Conservation (phyloP, 306 rosid genomes). For the Acmispon strigosus region DNA sequence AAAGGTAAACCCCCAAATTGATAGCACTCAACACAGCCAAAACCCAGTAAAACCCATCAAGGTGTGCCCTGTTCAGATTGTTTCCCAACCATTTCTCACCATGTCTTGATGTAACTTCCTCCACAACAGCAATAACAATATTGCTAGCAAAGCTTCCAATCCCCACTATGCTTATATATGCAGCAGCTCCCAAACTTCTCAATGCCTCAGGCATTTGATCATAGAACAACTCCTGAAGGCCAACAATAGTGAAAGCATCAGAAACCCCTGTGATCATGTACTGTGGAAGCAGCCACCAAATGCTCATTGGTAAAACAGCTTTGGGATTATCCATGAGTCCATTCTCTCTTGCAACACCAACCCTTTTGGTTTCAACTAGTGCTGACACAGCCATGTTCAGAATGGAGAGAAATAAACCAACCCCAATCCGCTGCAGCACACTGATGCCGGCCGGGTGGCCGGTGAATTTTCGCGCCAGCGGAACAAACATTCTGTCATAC, state of each 20-base stretch:
- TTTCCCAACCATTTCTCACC: constrained; percentile 52
- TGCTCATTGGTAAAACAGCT: constrained; percentile 44
- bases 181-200: constrained; percentile 79
- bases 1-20: constrained; percentile 37
- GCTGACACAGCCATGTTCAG: constrained; percentile 56
- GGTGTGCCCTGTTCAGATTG: constrained; percentile 61
- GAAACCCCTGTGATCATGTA: constrained; percentile 42
- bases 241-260: constrained; percentile 48
- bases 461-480: constrained; percentile 30
- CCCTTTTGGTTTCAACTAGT: constrained; percentile 47
- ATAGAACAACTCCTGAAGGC: constrained; percentile 61
- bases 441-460: constrained; percentile 53
- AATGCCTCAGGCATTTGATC: constrained; percentile 56
- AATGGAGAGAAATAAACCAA: constrained; percentile 54
- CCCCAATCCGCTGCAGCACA: constrained; percentile 59
- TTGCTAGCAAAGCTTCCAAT: constrained; percentile 52
- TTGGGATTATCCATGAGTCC: constrained; percentile 40
- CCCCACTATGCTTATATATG: constrained; percentile 46
- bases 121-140: constrained; percentile 34
- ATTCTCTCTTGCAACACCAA: constrained; percentile 30
- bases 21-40: constrained; percentile 50
- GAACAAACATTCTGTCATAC: constrained; percentile 56
- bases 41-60: constrained; percentile 57
- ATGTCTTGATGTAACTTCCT: constrained; percentile 10
- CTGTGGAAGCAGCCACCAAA: constrained; percentile 91